Base-by-base conservation (phyloP, 2,329 filamentous ascomycete genomes). In the Colletotrichum incanum region DNA sequence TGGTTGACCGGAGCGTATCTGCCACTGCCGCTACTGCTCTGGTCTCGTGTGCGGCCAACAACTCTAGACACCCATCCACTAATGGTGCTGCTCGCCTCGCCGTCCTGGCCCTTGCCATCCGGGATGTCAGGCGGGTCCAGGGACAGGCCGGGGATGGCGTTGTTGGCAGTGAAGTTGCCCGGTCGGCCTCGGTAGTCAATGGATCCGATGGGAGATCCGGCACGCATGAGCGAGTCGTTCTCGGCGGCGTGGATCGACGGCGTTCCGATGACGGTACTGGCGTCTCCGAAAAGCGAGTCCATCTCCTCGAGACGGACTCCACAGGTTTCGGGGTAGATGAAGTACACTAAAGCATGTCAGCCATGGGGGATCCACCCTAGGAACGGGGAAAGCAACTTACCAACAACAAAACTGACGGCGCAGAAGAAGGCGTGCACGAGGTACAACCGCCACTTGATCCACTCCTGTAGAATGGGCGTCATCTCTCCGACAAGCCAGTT, bases 401-500 rank as follows among this genome's bases (percentile, higher is more conserved):
- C 96, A 84, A 98, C 92, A 69, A 99, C 93, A 80, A 99, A 98
- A 88, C 94, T 98, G 75, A 92, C 91, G 65, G 94, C 94, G 81
- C 96, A 99, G 85, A 98, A 98, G 82, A 98, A 98, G 1, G 96
- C 96, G 82, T 99, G 96, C 20, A 99, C 87, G 59, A 99, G 88
- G 79, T 99, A 99, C 73, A 98, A 86, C 43, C 96, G 91, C 96
- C 96, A 99, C 77, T 93, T 90, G 78, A 99, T 98, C 83, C 89
- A 91, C 77, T 96, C 94, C 81, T 99, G 96, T 72, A 98, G 86
- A 66, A 98, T 91, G 2, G 96, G 96, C 0, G 96, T 99, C 87
- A 98, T 90, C 82, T 97, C 94, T 76, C 96, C 96, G 4, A 98
- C 96, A 34, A 98, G 86, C 93, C 95, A 99, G 84, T 99, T 99